Percentiles rank a stretch among this genome's conserved stretches.
Evolutionary conservation across 2,329 filamentous ascomycete species (phyloP).

Genomic region (Apiospora hydei): DNA sequence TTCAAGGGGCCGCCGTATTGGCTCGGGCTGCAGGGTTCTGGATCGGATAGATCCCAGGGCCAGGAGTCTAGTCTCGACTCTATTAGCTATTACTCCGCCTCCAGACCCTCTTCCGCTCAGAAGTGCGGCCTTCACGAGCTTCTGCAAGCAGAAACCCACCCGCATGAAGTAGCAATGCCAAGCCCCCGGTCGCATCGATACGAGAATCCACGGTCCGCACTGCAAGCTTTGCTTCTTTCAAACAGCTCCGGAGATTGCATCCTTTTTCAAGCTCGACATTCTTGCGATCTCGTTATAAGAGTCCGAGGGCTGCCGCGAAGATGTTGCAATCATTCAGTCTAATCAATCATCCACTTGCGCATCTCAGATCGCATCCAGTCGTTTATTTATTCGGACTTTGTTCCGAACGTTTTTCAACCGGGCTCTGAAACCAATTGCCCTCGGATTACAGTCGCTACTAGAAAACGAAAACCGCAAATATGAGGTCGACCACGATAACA

Average conservation of each 20-base stretch:
- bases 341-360: neutral
- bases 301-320: neutral
- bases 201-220: neutral
- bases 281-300: neutral
- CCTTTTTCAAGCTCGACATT: neutral
- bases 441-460: neutral
- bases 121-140: neutral
- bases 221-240: neutral
- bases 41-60: neutral
- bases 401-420: neutral
- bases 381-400: neutral
- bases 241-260: neutral
- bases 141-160: neutral
- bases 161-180: neutral
- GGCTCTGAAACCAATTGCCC: neutral
- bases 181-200: slow-evolving; percentile 5
- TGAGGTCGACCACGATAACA: neutral
- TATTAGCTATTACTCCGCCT: neutral
- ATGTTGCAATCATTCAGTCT: neutral
- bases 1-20: slow-evolving; percentile 5
- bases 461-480: neutral
- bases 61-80: neutral
- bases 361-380: neutral
- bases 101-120: neutral
- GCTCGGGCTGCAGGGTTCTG: neutral